Evolutionary conservation across 805 yeast genomes (phyloP).

Genomic region (Starmerella bombi): DNA sequence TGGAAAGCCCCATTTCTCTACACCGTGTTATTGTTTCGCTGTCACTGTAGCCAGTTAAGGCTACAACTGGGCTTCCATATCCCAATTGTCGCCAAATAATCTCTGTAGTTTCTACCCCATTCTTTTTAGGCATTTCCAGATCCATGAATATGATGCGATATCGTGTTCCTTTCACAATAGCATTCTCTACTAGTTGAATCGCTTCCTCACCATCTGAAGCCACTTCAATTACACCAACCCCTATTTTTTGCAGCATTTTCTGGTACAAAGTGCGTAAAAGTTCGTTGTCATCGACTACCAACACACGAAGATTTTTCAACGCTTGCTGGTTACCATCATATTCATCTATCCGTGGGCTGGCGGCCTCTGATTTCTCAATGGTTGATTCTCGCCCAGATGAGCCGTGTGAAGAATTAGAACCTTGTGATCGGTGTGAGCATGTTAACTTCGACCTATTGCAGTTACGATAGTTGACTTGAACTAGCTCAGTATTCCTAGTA

Average conservation of each 20-base stretch:
- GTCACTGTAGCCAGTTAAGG: conserved; percentile 86
- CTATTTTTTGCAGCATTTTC: conserved; percentile 72
- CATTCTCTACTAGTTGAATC: conserved; percentile 47
- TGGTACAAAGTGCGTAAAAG: conserved; percentile 88
- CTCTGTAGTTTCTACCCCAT: conserved; percentile 25
- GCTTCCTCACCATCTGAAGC: conserved; percentile 88
- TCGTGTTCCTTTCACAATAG: conserved; percentile 30
- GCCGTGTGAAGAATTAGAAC: no score
- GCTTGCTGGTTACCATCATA: no score
- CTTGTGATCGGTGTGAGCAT: no score
- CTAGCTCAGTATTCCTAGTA: not conserved
- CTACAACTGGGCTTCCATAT: conserved; percentile 70
- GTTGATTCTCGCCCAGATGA: no score
- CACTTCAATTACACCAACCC: conserved; percentile 51
- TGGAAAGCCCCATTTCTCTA: conserved; percentile 71
- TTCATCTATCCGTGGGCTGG: no score
- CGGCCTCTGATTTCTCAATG: no score
- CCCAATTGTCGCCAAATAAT: conserved; percentile 49
- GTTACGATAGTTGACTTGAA: no score
- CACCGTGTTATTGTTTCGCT: conserved; percentile 71
- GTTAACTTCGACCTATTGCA: no score
- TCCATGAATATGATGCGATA: conserved; percentile 25
- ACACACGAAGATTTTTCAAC: no score
- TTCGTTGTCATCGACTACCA: conserved; percentile 80
- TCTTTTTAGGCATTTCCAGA: conserved; percentile 23